Base-by-base conservation (phyloP, 768 basidiomycete genomes). In the Pisolithus sp. region DNA sequence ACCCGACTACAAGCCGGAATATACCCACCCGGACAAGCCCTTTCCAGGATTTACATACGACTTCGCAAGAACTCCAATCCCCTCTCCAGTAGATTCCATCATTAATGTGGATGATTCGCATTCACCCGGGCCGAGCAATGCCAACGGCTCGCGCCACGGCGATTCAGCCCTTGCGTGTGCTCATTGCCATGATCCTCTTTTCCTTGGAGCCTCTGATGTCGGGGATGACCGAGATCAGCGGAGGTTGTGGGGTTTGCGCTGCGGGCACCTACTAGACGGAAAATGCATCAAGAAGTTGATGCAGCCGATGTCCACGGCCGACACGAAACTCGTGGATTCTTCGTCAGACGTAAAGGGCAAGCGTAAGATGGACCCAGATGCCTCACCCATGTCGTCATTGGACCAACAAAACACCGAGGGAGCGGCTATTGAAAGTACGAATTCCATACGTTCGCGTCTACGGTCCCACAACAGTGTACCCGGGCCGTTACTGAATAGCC, bases 251-350 rank as follows among this genome's bases (percentile, higher is more conserved):
- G 81, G 77, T 2, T 67, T 91, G 53, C 72, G 85, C 38, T 91
- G 88, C 48, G 88, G 88, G 0, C 89, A 91, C 61, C 65, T 91
- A 58, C 73, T 90, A 0, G 88, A 90, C 56, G 89, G 86, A 46
- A 86, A 84, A 63, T 91, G 88, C 57, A 66, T 85, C 2, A 75
- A 76, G 53, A 71, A 76, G 56, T 57, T 90, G 46, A 81, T 83
- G 62, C 66, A 70, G 34, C 85, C 80, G 2, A 46, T 37, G 36
- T 59, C 55, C 40, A 47, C 39, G 51, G 23, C 53, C 38, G 44
- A 28, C 17, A 31, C 38, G 51, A 53, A 9, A 18, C 45, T 40
- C 6, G 24, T 36, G 17, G 20, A 20, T 26, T 40, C 46, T 50
- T 18, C 67, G 70, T 46, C 41, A 24, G 59, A 59, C 23, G 67